Evolutionary conservation across 306 rosid genomes (phyloP).

Genomic region (Castanea sativa): DNA sequence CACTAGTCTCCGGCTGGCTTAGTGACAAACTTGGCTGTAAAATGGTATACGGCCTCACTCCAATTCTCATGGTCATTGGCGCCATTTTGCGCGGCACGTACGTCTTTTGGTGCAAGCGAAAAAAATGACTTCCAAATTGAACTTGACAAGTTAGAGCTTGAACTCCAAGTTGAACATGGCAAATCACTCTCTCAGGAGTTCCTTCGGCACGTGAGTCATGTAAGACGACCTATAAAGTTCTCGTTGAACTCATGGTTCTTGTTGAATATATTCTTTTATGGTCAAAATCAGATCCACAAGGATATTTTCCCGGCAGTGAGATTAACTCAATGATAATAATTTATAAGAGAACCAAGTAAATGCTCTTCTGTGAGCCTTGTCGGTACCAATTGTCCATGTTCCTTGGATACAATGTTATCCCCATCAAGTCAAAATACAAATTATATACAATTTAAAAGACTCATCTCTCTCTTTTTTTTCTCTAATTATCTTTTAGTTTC

Average conservation of each 20-base stretch:
- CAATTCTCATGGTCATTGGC: constrained; percentile 52
- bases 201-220: constrained; percentile 30
- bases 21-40: constrained; percentile 76
- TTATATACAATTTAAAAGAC: no score
- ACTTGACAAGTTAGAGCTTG: constrained; percentile 17
- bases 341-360: background rate
- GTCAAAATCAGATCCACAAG: constrained; percentile 69
- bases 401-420: no score
- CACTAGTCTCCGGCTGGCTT: constrained; percentile 54
- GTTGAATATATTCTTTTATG: constrained; percentile 73
- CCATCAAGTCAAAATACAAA: no score
- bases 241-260: constrained; percentile 58
- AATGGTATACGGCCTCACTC: constrained; percentile 64
- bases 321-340: constrained; percentile 1
- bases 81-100: constrained; percentile 25
- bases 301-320: constrained; percentile 70
- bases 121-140: no score
- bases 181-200: constrained; percentile 53
- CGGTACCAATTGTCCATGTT: no score
- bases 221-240: constrained; percentile 55
- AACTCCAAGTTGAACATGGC: constrained; percentile 55
- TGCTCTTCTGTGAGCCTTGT: constrained; percentile 44
- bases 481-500: no score
- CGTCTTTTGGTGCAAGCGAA: no score
- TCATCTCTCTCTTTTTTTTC: no score